A percentile compares a stretch with the other conserved stretches of the same genome.
Conservation (phyloP, 2,329 filamentous ascomycete species). For the Delphinella strobiligena region DNA sequence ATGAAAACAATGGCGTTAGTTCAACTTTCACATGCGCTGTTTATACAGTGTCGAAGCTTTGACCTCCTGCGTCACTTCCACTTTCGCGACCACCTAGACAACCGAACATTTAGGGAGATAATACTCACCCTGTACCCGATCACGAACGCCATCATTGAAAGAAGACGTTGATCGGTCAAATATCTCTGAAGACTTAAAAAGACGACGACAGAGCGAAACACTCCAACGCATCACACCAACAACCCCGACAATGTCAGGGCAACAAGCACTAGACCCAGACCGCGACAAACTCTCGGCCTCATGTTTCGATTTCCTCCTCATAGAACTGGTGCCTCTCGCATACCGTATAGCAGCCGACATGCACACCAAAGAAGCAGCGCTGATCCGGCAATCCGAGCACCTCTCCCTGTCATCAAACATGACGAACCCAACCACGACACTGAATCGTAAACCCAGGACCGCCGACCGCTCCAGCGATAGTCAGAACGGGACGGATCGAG, state of each 20-base stretch:
- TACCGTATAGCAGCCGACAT: constrained; percentile 73
- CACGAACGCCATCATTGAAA: background rate
- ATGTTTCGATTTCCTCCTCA: constrained; percentile 86
- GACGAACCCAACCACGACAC: constrained; percentile 16
- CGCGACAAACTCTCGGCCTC: constrained; percentile 52
- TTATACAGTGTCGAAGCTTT: background rate
- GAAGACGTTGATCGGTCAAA: background rate
- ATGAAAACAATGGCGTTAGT: no score
- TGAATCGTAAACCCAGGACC: background rate
- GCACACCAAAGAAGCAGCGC: constrained; percentile 36
- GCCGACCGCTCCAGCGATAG: no score
- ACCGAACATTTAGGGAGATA: background rate
- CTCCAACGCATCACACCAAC: background rate
- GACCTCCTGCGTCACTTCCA: background rate
- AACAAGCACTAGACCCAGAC: constrained; percentile 1
- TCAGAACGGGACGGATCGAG: no score
- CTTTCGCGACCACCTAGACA: background rate
- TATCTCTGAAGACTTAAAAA: background rate
- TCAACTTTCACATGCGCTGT: background rate
- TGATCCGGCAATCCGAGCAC: constrained; percentile 12
- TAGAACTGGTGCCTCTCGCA: constrained; percentile 90
- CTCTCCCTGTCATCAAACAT: constrained; percentile 10
- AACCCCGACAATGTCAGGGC: background rate
- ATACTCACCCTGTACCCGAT: background rate
- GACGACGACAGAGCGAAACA: background rate